Evolutionary conservation across 805 yeast species (phyloP).

Genomic region (Jamesozyma gamospora): DNA sequence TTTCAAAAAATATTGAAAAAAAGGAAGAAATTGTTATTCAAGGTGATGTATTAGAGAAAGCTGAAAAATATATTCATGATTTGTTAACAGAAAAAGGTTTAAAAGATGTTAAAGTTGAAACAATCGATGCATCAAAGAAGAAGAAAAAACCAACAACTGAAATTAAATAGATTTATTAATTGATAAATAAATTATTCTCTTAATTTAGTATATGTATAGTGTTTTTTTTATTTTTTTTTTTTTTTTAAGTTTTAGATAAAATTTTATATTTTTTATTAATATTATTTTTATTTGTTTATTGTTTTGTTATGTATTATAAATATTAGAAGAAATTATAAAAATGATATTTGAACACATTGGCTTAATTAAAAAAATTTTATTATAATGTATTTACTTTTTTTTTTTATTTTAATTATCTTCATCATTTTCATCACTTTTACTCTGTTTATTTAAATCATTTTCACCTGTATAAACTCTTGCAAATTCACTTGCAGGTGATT

Average conservation of each 20-base stretch:
- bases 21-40: conserved; percentile 86
- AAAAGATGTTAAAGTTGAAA: conserved; percentile 80
- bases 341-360: too few relatives aligned
- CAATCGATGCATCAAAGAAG: conserved; percentile 70
- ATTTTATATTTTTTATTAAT: too few relatives aligned
- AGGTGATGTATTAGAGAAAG: conserved; percentile 92
- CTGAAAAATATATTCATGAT: conserved; percentile 61
- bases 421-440: conserved; percentile 20
- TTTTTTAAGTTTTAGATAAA: too few relatives aligned
- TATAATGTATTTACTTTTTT: too few relatives aligned
- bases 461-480: conserved; percentile 23
- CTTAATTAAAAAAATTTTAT: too few relatives aligned
- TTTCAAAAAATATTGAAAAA: conserved; percentile 80
- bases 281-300: too few relatives aligned
- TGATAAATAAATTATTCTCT: too few relatives aligned
- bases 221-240: not conserved
- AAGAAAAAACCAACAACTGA: conserved; percentile 34
- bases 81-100: conserved; percentile 75
- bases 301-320: too few relatives aligned
- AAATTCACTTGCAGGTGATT: conserved; percentile 28
- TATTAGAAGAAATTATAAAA: too few relatives aligned
- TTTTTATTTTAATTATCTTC: not conserved
- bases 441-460: conserved; percentile 1
- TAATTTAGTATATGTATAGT: not conserved
- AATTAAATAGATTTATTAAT: conserved; percentile 1